A percentile compares a stretch with the other conserved stretches of the same genome.
phyloP scores from a whole-genome alignment of 2,329 filamentous ascomycete genomes.

The Spiromastix sp. region DNA sequence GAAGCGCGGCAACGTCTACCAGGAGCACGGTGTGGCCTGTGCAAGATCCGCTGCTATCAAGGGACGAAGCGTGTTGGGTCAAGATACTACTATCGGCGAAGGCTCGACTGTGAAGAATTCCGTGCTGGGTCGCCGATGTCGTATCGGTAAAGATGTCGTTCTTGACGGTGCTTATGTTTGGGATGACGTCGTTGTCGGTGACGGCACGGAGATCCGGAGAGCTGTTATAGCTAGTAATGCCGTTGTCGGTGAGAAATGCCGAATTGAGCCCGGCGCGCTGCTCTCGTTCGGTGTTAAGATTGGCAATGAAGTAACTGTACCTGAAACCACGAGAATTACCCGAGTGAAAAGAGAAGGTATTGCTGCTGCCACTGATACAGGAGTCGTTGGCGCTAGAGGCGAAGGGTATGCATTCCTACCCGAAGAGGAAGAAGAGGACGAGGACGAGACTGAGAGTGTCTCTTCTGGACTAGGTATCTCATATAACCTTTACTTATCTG shows the following conservation, averaged over 20 bases:
- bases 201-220: constrained; percentile 58
- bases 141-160: constrained; percentile 72
- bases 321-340: constrained; percentile 33
- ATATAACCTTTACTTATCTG: background rate
- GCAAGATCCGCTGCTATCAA: constrained; percentile 61
- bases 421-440: constrained; percentile 56
- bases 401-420: constrained; percentile 56
- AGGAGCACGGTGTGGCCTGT: constrained; percentile 67
- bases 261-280: constrained; percentile 60
- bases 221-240: constrained; percentile 68
- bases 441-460: constrained; percentile 55
- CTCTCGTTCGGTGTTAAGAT: constrained; percentile 71
- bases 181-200: constrained; percentile 70
- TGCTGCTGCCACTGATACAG: constrained; percentile 36
- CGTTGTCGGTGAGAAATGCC: constrained; percentile 59
- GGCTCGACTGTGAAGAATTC: constrained; percentile 61
- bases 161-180: constrained; percentile 78
- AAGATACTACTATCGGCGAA: constrained; percentile 63
- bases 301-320: constrained; percentile 45
- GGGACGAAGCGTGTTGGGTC: constrained; percentile 63
- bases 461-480: constrained; percentile 19
- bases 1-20: constrained; percentile 59
- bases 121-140: constrained; percentile 73
- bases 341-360: constrained; percentile 34
- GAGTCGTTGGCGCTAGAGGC: constrained; percentile 48